Conservation (phyloP, 2,329 filamentous ascomycete species). For the Colletotrichum sp. region DNA sequence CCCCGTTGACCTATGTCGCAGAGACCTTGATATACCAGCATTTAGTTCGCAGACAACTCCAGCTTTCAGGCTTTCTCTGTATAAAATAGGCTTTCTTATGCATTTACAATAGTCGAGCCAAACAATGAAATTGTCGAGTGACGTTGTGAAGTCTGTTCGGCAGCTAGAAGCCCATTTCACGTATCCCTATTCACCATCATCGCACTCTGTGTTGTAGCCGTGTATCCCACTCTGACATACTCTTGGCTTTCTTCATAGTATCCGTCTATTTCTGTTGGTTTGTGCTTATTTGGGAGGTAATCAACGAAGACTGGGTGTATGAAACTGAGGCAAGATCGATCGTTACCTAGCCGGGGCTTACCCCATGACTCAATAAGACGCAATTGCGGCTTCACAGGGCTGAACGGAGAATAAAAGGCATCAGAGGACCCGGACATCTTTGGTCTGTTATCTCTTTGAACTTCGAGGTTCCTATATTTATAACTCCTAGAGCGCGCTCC, state of each 20-base stretch:
- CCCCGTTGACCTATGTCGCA: neutral
- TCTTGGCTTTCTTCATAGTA: fast-evolving
- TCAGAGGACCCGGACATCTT: no score
- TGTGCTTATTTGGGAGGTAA: neutral
- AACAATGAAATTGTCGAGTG: neutral
- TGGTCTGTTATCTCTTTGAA: neutral
- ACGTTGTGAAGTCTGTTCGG: neutral
- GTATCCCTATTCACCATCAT: neutral
- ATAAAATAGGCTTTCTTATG: no score
- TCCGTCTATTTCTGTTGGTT: neutral
- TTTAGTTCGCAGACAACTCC: neutral
- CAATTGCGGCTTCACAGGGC: neutral
- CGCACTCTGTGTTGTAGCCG: neutral
- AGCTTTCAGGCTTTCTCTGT: no score
- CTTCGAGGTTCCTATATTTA: neutral
- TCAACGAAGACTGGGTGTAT: neutral
- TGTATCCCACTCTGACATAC: fast-evolving
- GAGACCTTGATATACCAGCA: neutral
- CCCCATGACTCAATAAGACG: neutral
- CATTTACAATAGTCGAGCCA: neutral
- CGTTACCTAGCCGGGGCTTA: neutral
- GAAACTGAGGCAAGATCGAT: neutral
- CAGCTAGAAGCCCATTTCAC: neutral
- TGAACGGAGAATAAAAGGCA: no score
- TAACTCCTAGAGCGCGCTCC: neutral